phyloP scores from a whole-genome alignment of 192 early-diverging fungal species.

The Rhizophagus clarus region DNA sequence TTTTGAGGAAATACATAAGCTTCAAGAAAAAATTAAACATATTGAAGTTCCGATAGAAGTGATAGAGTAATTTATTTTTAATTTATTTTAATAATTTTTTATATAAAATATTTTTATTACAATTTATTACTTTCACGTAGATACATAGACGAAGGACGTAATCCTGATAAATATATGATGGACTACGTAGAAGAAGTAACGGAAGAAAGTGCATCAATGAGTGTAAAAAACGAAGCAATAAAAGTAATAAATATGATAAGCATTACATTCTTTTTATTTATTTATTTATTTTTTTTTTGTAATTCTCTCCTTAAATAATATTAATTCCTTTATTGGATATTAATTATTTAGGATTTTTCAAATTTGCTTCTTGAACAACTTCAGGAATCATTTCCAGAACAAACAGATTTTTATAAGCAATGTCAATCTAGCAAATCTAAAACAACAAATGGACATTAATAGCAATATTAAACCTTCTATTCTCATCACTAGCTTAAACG shows the following conservation, averaged over 20 bases:
- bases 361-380: slow-evolving; percentile 10
- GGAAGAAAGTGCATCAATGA: slow-evolving; percentile 43
- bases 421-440: background rate
- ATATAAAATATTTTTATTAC: background rate
- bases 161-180: slow-evolving; percentile 47
- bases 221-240: slow-evolving; percentile 43
- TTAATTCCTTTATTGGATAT: background rate
- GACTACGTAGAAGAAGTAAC: slow-evolving; percentile 43
- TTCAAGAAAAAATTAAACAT: slow-evolving; percentile 23
- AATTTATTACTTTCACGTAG: background rate
- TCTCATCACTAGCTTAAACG: background rate
- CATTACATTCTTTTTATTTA: background rate
- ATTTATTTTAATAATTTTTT: background rate
- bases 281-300: background rate
- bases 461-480: background rate
- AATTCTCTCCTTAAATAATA: too few species aligned
- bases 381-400: slow-evolving; percentile 12
- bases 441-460: background rate
- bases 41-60: slow-evolving; percentile 10
- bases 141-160: slow-evolving; percentile 37
- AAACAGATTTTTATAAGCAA: slow-evolving; percentile 1
- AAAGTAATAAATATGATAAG: background rate
- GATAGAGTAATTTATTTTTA: slow-evolving; percentile 7
- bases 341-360: background rate
- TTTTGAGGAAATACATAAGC: background rate